These are phyloP conservation scores for Pseudogymnoascus sp. DNA, from an alignment of 2,329 filamentous ascomycete genomes.

Conservation along the genomic window DNA sequence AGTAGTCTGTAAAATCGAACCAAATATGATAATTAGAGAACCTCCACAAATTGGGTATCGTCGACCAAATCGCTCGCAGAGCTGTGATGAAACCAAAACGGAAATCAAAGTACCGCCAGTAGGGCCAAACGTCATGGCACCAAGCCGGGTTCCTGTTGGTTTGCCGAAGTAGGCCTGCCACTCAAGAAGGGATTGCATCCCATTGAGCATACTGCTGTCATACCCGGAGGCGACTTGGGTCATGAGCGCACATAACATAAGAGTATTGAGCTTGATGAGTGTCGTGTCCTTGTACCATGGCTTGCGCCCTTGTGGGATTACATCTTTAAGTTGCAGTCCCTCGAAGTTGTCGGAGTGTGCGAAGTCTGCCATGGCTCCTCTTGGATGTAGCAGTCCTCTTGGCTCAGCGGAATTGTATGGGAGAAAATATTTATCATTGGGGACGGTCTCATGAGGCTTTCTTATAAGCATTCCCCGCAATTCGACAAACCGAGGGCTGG, in stretches of 20 bases:
- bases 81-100: conserved; percentile 19
- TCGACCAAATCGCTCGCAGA: conserved; percentile 26
- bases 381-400: background rate
- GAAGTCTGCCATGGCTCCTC: background rate
- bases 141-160: conserved; percentile 32
- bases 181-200: conserved; percentile 13
- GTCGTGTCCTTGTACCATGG: conserved; percentile 20
- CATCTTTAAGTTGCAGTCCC: conserved; percentile 7
- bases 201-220: conserved; percentile 22
- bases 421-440: background rate
- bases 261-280: conserved; percentile 29
- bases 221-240: conserved; percentile 31
- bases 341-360: background rate
- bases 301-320: background rate
- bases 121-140: conserved; percentile 34
- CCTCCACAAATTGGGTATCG: conserved; percentile 26
- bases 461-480: conserved; percentile 5
- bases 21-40: conserved; percentile 27
- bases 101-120: conserved; percentile 34
- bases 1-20: conserved; percentile 25
- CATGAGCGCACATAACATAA: conserved; percentile 29
- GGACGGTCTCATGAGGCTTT: background rate
- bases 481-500: background rate
- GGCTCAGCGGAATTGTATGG: background rate
- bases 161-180: conserved; percentile 30